phyloP scores from a whole-genome alignment of 495 filamentous ascomycete genomes.

The Evernia prunastri region DNA sequence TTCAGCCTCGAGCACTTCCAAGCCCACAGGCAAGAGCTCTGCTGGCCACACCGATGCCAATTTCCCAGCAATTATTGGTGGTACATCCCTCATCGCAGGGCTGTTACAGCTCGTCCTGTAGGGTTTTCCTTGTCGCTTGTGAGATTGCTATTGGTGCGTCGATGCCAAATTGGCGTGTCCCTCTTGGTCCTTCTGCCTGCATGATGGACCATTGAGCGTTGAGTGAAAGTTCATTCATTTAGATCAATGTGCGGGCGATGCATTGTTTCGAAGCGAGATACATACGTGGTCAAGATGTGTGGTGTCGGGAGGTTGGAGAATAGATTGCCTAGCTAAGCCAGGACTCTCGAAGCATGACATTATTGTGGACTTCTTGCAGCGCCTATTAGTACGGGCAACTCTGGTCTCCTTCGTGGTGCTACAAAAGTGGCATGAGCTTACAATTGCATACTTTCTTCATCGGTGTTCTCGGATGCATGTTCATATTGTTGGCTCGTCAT shows the following conservation, averaged over 20 bases:
- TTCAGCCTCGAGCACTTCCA: conserved; percentile 29
- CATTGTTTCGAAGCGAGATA: conserved; percentile 16
- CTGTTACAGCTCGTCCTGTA: conserved; percentile 44
- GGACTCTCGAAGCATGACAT: conserved; percentile 16
- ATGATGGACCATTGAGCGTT: conserved; percentile 17
- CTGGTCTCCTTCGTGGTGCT: conserved; percentile 3
- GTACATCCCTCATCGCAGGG: conserved; percentile 25
- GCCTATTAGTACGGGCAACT: not conserved
- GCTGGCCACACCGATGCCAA: conserved; percentile 38
- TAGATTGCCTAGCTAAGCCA: conserved; percentile 21
- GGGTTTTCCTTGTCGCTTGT: not conserved
- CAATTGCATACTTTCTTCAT: conserved; percentile 11
- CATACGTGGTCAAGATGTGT: conserved; percentile 6
- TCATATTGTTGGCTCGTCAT: conserved; percentile 15
- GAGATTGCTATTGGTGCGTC: not conserved
- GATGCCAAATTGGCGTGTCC: conserved; percentile 1
- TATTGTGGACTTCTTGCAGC: conserved; percentile 15
- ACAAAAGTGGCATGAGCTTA: conserved; percentile 13
- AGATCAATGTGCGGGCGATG: conserved; percentile 16
- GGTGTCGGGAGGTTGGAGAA: conserved; percentile 9
- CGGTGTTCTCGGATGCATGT: conserved; percentile 17
- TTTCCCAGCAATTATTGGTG: conserved; percentile 38
- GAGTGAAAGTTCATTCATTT: conserved; percentile 22
- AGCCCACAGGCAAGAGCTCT: conserved; percentile 34
- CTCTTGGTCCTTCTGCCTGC: conserved; percentile 12